These are phyloP conservation scores for Malus hybrid DNA, from an alignment of 331 rosid genomes.

Conservation along the genomic window DNA sequence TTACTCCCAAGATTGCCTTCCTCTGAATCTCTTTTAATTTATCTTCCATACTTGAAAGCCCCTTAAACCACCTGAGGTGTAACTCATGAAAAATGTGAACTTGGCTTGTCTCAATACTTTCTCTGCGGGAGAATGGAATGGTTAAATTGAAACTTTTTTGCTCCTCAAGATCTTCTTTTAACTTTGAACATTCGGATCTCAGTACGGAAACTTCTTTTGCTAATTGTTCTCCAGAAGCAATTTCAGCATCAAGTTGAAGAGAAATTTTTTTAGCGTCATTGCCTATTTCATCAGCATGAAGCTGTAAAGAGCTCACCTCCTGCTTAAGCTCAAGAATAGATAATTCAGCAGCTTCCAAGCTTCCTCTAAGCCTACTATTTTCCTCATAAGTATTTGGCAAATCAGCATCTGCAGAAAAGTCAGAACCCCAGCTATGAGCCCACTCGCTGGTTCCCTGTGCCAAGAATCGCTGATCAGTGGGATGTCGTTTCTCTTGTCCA, in stretches of 20 bases:
- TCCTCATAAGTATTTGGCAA: constrained; percentile 62
- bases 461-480: constrained; percentile 40
- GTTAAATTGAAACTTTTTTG: constrained; percentile 39
- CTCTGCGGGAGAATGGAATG: constrained; percentile 35
- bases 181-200: constrained; percentile 67
- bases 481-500: constrained; percentile 62
- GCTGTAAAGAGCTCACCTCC: constrained; percentile 61
- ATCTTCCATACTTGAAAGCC: constrained; percentile 68
- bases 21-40: constrained; percentile 66
- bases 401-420: constrained; percentile 49
- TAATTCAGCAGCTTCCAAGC: constrained; percentile 69
- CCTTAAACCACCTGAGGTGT: constrained; percentile 57
- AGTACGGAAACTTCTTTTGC: constrained; percentile 61
- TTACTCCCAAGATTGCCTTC: constrained; percentile 53
- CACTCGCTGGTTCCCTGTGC: constrained; percentile 51
- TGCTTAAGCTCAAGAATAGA: constrained; percentile 68
- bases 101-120: constrained; percentile 34
- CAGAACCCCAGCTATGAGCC: constrained; percentile 73
- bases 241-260: constrained; percentile 69
- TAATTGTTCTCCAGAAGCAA: constrained; percentile 69
- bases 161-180: constrained; percentile 67
- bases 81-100: constrained; percentile 38
- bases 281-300: constrained; percentile 71
- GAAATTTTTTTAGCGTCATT: constrained; percentile 52
- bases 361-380: constrained; percentile 50